Evolutionary conservation across 345 rosid genomes (phyloP), one percentile per base, ranked within the genome.

Genomic region (Eucalyptus marginata): DNA sequence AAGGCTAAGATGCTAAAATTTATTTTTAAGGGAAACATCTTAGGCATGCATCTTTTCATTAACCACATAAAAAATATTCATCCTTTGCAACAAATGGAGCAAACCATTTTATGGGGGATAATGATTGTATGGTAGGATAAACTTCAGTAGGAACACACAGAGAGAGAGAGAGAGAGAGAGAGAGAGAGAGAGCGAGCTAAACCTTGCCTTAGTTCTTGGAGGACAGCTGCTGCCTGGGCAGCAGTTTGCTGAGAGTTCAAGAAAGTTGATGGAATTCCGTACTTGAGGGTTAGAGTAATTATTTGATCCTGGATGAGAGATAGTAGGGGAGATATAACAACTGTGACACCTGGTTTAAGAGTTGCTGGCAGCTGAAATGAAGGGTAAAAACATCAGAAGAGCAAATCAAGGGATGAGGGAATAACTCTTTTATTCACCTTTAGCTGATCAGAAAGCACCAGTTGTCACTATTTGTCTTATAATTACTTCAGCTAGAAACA

Each of bases 291-390:
- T 81, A 97, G 93, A 3, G 98, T 95, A 90, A 97, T 79, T 90
- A 97, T 96, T 92, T 96, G 99, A 92, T 97, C 99, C 90, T 97
- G 99, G 89, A 97, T 97, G 87, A 96, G 97, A 86, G 99, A 97
- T 44, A 96, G 96, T 29, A 96, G 89, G 66, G 99, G 99, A 91
- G 98, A 95, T 89, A 97, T 90, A 87, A 97, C 99, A 92, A 96
- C 94, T 59, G 97, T 96, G 86, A 97, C 98, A 56, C 99, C 98
- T 25, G 95, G 94, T 90, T 95, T 96, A 83, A 97, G 94, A 87
- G 96, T 95, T 31, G 99, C 98, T 83, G 99, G 98, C 86, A 96
- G 99, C 98, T 97, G 97, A 50, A 86, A 64, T 64, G 88, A 90
- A 18, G 54, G 4, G 76, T 15, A 51, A 29, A 27, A 44, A 10